Conservation (phyloP, 805 yeast genomes). For the Nakazawaea wickerhamii region DNA sequence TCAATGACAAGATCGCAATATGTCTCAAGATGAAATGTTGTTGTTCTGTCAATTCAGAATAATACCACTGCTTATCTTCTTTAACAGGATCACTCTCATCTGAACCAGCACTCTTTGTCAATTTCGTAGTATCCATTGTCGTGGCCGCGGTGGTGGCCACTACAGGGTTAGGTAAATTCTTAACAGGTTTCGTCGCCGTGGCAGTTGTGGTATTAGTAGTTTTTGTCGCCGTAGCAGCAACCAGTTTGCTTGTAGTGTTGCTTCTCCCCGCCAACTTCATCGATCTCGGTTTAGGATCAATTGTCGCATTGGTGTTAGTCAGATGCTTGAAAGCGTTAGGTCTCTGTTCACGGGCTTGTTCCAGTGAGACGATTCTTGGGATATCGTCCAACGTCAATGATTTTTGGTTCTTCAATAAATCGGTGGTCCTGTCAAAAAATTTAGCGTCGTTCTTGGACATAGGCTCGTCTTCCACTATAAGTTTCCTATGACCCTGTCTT, state of each 20-base stretch:
- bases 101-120: no score
- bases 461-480: constrained; percentile 26
- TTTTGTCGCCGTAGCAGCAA: background rate
- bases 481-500: background rate
- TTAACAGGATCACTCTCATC: background rate
- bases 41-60: constrained; percentile 53
- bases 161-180: no score
- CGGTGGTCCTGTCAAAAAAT: constrained; percentile 57
- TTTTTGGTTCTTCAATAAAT: constrained; percentile 70
- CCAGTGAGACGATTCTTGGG: constrained; percentile 94
- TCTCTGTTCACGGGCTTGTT: constrained; percentile 88
- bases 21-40: constrained; percentile 59
- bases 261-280: constrained; percentile 6
- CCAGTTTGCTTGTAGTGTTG: constrained; percentile 4
- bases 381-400: constrained; percentile 92
- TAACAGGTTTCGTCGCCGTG: no score
- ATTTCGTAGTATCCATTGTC: no score
- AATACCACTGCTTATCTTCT: constrained; percentile 37
- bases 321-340: constrained; percentile 91
- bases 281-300: constrained; percentile 11
- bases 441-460: constrained; percentile 26
- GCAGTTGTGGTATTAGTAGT: constrained; percentile 1
- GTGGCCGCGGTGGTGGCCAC: no score
- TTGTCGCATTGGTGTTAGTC: constrained; percentile 24
- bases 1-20: constrained; percentile 49